These are phyloP conservation scores for Podila minutissima DNA, from an alignment of 192 early-diverging fungal genomes.

Conservation along the genomic window DNA sequence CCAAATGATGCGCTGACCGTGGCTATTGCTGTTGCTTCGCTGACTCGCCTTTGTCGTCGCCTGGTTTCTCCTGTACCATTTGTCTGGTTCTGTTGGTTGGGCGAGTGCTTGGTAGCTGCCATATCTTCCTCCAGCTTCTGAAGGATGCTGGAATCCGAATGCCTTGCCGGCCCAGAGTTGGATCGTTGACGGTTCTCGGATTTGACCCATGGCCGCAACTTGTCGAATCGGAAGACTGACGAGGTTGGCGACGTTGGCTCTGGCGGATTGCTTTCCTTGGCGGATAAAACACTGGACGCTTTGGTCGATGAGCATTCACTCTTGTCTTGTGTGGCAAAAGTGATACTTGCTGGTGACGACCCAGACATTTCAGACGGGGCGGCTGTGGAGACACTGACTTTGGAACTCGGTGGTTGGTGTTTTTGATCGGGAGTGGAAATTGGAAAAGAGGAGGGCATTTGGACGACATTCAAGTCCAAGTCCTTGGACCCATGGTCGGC, in stretches of 20 bases:
- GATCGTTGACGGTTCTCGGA: slow-evolving; percentile 23
- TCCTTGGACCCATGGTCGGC: slow-evolving; percentile 24
- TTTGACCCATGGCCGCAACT: slow-evolving; percentile 16
- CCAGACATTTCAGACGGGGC: background rate
- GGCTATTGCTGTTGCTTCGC: slow-evolving; percentile 27
- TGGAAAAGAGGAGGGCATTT: slow-evolving; percentile 9
- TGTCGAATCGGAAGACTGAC: slow-evolving; percentile 7
- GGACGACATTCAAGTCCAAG: slow-evolving; percentile 31
- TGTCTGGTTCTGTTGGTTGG: background rate
- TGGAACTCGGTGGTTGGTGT: background rate
- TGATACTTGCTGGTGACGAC: background rate
- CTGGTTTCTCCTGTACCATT: slow-evolving; percentile 10
- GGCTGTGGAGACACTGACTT: background rate
- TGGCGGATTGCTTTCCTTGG: background rate
- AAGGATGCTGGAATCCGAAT: slow-evolving; percentile 7
- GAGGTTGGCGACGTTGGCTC: background rate
- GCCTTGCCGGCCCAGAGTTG: slow-evolving; percentile 31
- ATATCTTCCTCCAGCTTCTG: slow-evolving; percentile 9
- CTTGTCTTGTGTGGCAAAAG: background rate
- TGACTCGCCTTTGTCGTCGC: slow-evolving; percentile 25
- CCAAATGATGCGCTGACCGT: background rate
- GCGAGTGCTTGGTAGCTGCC: background rate
- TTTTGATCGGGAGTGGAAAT: background rate
- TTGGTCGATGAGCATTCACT: too few relatives aligned
- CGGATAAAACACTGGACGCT: background rate